These are phyloP conservation scores for Cercophora scortea DNA, from an alignment of 495 filamentous ascomycete genomes.

Conservation along the genomic window DNA sequence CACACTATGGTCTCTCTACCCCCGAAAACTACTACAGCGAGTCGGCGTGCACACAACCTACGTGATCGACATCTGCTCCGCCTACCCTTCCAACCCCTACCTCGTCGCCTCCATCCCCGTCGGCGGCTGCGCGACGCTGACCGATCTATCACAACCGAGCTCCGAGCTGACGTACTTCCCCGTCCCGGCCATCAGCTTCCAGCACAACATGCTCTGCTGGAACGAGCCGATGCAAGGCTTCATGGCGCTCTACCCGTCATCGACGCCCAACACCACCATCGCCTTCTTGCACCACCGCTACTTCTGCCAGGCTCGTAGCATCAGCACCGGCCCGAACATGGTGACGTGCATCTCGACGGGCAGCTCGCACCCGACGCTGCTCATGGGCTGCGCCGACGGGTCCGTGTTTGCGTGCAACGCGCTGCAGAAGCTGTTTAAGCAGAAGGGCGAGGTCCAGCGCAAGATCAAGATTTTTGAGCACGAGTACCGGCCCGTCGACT, in stretches of 20 bases:
- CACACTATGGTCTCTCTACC: constrained; percentile 39
- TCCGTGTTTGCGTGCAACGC: constrained; percentile 38
- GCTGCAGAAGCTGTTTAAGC: constrained; percentile 36
- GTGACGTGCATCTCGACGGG: constrained; percentile 37
- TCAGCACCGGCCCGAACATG: constrained; percentile 35
- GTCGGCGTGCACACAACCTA: constrained; percentile 33
- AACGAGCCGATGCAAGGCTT: constrained; percentile 38
- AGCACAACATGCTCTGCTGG: constrained; percentile 39
- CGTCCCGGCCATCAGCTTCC: constrained; percentile 35
- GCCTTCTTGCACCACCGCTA: constrained; percentile 37
- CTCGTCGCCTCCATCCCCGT: constrained; percentile 37
- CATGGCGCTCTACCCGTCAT: constrained; percentile 36
- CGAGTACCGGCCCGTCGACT: constrained; percentile 26
- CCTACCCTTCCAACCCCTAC: constrained; percentile 38
- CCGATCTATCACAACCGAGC: constrained; percentile 36
- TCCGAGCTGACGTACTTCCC: constrained; percentile 38
- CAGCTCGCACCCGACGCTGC: constrained; percentile 34
- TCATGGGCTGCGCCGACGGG: constrained; percentile 37
- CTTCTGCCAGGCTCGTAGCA: constrained; percentile 38
- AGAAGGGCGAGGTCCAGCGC: constrained; percentile 31
- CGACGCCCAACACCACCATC: constrained; percentile 37
- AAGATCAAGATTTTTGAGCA: constrained; percentile 41
- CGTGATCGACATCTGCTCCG: constrained; percentile 40
- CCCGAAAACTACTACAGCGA: constrained; percentile 28
- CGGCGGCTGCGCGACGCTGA: constrained; percentile 36